Conservation (phyloP, 345 rosid species). For the Salix suchowensis region DNA sequence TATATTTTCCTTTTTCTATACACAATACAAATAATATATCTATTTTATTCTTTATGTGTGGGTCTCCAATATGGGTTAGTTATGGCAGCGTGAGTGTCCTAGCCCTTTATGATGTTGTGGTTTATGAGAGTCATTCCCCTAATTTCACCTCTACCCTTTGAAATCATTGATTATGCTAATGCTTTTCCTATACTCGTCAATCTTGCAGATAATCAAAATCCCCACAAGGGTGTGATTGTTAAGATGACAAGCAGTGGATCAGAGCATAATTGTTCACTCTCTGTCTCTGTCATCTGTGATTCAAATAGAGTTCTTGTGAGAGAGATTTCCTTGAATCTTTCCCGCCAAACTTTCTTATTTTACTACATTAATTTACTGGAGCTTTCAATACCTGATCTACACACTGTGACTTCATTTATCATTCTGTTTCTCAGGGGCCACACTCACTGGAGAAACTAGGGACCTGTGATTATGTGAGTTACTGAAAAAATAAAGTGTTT, state of each 20-base stretch:
- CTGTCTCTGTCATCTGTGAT: constrained; percentile 76
- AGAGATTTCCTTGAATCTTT: constrained; percentile 16
- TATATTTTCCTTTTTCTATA: neutral
- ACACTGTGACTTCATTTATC: constrained; percentile 1
- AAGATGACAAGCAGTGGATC: constrained; percentile 50
- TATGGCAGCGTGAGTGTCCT: neutral
- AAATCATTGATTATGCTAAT: constrained; percentile 18
- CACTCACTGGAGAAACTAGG: constrained; percentile 52
- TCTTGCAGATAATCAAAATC: constrained; percentile 61
- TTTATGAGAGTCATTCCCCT: neutral
- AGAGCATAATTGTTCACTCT: constrained; percentile 61
- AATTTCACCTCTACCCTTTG: neutral
- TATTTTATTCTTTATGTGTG: neutral
- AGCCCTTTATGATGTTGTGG: neutral
- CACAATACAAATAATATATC: neutral
- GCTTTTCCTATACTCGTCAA: constrained; percentile 14
- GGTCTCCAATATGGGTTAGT: neutral
- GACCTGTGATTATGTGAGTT: constrained; percentile 69
- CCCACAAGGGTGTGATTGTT: constrained; percentile 70
- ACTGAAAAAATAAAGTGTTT: constrained; percentile 11
- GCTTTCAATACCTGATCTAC: constrained; percentile 16
- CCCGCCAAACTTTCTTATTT: neutral
- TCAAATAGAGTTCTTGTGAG: constrained; percentile 60
- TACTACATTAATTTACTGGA: constrained; percentile 2
- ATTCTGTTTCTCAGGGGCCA: constrained; percentile 60